These are phyloP conservation scores for Verticillium klebahnii DNA, from an alignment of 2,329 filamentous ascomycete genomes.

Conservation along the genomic window DNA sequence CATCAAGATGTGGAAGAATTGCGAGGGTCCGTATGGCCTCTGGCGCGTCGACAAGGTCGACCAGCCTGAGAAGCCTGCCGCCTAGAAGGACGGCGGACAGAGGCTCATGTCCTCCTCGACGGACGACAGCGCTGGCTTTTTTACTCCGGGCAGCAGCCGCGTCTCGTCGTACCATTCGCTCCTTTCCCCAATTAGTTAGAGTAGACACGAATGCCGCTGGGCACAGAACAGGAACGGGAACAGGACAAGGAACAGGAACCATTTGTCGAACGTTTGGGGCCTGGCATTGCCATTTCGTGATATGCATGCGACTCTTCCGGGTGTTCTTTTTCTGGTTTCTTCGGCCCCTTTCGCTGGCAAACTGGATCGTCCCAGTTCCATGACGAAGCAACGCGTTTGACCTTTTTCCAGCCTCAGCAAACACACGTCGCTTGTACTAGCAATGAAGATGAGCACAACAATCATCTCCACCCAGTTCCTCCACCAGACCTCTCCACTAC, in stretches of 20 bases:
- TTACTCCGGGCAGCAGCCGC: background rate
- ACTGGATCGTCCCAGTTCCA: too few species aligned
- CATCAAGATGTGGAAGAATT: conserved; percentile 85
- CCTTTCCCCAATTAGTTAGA: background rate
- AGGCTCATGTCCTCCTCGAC: background rate
- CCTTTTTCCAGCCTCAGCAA: too few species aligned
- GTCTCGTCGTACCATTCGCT: background rate
- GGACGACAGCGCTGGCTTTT: background rate
- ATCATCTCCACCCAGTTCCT: too few species aligned
- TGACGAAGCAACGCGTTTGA: too few species aligned
- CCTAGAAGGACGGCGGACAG: background rate
- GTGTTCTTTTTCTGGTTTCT: too few species aligned
- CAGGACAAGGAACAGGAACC: background rate
- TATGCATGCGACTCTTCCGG: too few species aligned
- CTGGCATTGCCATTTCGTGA: background rate
- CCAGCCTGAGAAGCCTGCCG: background rate
- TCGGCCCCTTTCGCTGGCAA: too few species aligned
- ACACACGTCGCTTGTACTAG: too few species aligned
- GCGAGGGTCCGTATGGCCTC: conserved; percentile 59
- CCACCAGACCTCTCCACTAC: too few species aligned
- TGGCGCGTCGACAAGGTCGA: conserved; percentile 43
- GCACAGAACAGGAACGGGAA: background rate
- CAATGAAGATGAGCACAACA: too few species aligned
- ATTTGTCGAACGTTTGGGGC: background rate
- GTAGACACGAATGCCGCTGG: background rate